Conservation (phyloP, 768 basidiomycete species). For the Lactarius evosmus region DNA sequence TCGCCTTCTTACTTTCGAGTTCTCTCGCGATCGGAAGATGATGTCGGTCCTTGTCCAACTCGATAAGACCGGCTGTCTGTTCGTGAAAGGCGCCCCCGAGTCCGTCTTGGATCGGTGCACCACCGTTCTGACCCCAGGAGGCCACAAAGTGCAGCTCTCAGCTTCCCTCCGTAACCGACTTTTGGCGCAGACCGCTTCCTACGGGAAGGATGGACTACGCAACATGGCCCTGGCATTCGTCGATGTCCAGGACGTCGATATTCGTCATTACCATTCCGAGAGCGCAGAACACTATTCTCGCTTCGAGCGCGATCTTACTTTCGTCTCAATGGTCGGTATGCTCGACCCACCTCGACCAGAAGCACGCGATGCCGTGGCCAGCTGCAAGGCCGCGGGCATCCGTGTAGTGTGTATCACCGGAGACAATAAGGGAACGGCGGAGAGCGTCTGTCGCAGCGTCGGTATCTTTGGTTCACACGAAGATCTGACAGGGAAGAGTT, state of each 20-base stretch:
- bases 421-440: slow-evolving; percentile 96
- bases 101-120: slow-evolving; percentile 89
- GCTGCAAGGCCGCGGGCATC: slow-evolving; percentile 90
- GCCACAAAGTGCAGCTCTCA: slow-evolving; percentile 63
- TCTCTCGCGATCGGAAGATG: slow-evolving; percentile 97
- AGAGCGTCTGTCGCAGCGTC: slow-evolving; percentile 95
- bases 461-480: slow-evolving; percentile 88
- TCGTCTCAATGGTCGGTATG: slow-evolving; percentile 97
- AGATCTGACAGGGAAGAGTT: slow-evolving; percentile 91
- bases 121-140: slow-evolving; percentile 58
- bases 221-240: slow-evolving; percentile 90
- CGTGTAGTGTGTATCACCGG: slow-evolving; percentile 97
- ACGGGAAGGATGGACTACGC: slow-evolving; percentile 80
- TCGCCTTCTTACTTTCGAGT: slow-evolving; percentile 92
- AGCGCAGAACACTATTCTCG: slow-evolving; percentile 77
- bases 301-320: slow-evolving; percentile 90
- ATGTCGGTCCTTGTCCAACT: slow-evolving; percentile 92
- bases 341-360: slow-evolving; percentile 96
- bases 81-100: slow-evolving; percentile 97
- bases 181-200: slow-evolving; percentile 61
- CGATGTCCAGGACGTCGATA: slow-evolving; percentile 71
- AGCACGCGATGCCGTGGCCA: slow-evolving; percentile 79
- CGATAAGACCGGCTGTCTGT: slow-evolving; percentile 68
- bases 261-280: slow-evolving; percentile 77
- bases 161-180: slow-evolving; percentile 55